Evolutionary conservation across 2,329 filamentous ascomycete species (phyloP), one percentile per base, ranked within the genome.

Genomic region (Zymoseptoria pseudotritici): DNA sequence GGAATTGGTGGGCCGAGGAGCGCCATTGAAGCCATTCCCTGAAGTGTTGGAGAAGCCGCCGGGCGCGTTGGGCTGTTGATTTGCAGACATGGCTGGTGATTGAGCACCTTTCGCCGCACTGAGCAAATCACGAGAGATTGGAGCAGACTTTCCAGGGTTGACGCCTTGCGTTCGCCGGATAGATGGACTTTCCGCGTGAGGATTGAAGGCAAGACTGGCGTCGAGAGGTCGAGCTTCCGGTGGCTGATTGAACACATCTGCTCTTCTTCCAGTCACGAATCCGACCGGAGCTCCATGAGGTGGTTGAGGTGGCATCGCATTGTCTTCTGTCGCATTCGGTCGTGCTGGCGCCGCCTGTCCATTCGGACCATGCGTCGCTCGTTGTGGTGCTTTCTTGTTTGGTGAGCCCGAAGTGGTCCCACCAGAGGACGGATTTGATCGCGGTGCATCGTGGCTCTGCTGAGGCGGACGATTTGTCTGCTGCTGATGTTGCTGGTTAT

Each of bases 111-210:
- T 50, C 53, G 42, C 50, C 58, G 60, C 42, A 55, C 58, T 36
- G 57, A 67, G 26, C 6, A 58, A 57, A 17, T 61, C 52, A n/a
- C 81, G 83, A 3, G 81, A 82, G 1, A 96, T 77, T 0, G 91
- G 90, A 56, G 87, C 86, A 4, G 89, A 92, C 56, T 84, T 87
- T 21, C 78, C 85, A 70, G 95, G 90, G 69, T 97, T 91, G 49
- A 97, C 83, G 2, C 92, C 92, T 0, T 89, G 88, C 0, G 93
- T 97, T 71, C 93, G 92, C 62, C 90, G 85, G 70, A 96, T 91
- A 0, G 91, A 94, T 0, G 92, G 91, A 62, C 76, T 79, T 55
- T 80, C 78, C 11, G 71, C 76, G 57, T 80, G 75, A 4, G 78
- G 78, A 53, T 81, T 79, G 71, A 81, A 81, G 0, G 75, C 74